A percentile compares a stretch with the other conserved stretches of the same genome.
phyloP scores from a whole-genome alignment of 805 yeast species.

The Pichia deserticola region DNA sequence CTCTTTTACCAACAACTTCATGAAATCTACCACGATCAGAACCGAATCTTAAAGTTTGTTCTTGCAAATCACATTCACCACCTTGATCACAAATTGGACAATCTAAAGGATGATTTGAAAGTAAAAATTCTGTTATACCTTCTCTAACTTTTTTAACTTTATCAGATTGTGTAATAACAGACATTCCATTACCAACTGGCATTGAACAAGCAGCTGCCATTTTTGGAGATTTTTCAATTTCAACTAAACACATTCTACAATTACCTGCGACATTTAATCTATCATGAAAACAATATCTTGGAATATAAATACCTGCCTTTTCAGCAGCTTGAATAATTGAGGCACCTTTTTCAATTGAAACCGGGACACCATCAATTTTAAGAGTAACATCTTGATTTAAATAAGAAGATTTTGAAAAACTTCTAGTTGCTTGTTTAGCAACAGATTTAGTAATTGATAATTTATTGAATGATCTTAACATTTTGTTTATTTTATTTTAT shows the following conservation, averaged over 20 bases:
- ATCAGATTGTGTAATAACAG: slow-evolving; percentile 70
- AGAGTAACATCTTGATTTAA: slow-evolving; percentile 26
- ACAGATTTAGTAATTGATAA: slow-evolving; percentile 7
- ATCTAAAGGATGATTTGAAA: slow-evolving; percentile 86
- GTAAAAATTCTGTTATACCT: slow-evolving; percentile 82
- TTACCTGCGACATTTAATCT: slow-evolving; percentile 87
- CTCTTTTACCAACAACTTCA: slow-evolving; percentile 79
- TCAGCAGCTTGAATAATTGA: slow-evolving; percentile 89
- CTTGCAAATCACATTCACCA: slow-evolving; percentile 91
- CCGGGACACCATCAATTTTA: slow-evolving; percentile 63
- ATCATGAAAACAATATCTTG: slow-evolving; percentile 88
- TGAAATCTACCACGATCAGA: slow-evolving; percentile 79
- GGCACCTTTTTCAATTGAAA: slow-evolving; percentile 76
- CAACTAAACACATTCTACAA: slow-evolving; percentile 90
- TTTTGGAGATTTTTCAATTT: slow-evolving; percentile 83
- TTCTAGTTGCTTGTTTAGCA: slow-evolving; percentile 10
- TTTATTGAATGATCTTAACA: slow-evolving; percentile 14
- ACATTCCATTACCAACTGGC: slow-evolving; percentile 90
- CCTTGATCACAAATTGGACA: slow-evolving; percentile 94
- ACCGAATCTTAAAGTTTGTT: slow-evolving; percentile 77
- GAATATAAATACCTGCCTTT: slow-evolving; percentile 81
- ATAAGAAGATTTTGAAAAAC: slow-evolving; percentile 4
- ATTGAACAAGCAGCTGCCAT: slow-evolving; percentile 86
- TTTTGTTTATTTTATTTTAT: slow-evolving; percentile 1
- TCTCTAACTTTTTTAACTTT: slow-evolving; percentile 78